Evolutionary conservation across 352 stramenopile species (phyloP).

Genomic region (Phytophthora tentaculata): DNA sequence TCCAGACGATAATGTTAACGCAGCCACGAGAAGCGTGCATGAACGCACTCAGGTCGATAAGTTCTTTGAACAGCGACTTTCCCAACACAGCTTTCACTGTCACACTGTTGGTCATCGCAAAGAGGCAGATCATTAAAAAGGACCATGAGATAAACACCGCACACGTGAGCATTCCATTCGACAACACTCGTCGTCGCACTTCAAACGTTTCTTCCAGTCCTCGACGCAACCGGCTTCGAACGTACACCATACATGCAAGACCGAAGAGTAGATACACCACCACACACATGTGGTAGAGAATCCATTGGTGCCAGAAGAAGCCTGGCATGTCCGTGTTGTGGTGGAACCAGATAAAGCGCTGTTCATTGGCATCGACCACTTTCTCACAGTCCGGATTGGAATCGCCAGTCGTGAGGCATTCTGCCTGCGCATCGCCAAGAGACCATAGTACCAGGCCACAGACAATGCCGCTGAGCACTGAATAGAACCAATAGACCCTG

Average conservation of each 20-base stretch:
- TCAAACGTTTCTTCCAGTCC: conserved; percentile 89
- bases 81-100: conserved; percentile 46
- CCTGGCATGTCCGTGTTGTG: conserved; percentile 78
- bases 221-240: conserved; percentile 72
- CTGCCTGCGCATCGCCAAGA: conserved; percentile 49
- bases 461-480: conserved; percentile 68
- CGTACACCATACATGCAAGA: conserved; percentile 73
- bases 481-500: conserved; percentile 86
- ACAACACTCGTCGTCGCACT: conserved; percentile 77
- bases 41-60: conserved; percentile 83
- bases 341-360: conserved; percentile 86
- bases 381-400: conserved; percentile 35
- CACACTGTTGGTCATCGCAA: conserved; percentile 64
- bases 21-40: conserved; percentile 74
- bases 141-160: conserved; percentile 89
- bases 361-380: conserved; percentile 27
- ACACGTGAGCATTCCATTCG: conserved; percentile 80
- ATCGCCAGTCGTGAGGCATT: conserved; percentile 26
- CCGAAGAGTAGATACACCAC: conserved; percentile 81
- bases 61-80: conserved; percentile 50
- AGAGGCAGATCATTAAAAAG: conserved; percentile 70
- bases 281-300: conserved; percentile 85
- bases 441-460: conserved; percentile 73
- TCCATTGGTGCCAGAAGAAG: conserved; percentile 87
- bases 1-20: conserved; percentile 90